Evolutionary conservation across 331 rosid species (phyloP), one percentile per base, ranked within the genome.

Genomic region (Spiraea crenata): DNA sequence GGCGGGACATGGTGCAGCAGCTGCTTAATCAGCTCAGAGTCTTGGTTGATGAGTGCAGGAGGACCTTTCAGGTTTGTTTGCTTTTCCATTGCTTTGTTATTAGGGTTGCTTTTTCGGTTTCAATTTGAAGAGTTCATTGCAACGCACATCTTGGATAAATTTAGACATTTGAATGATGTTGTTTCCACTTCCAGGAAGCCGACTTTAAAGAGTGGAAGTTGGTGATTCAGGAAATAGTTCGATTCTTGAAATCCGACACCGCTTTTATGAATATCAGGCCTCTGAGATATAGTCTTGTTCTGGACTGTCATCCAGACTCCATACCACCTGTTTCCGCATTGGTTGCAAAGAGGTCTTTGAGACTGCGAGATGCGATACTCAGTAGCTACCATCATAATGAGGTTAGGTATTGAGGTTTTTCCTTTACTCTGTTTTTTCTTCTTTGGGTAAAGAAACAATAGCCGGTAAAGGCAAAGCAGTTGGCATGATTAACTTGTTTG

Each of bases 161-260:
- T 25, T 25, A 25, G 74, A 75, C 74, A 77, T 76, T 75, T 52
- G 16, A 37, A 74, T 78, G 65, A 64, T 76, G 58, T 55, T 82
- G 69, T 81, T 84, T 77, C 31, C 31, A 25, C 31, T 25, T 25
- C 64, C 89, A 89, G 95, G 99, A 91, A 67, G 82, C 86, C 67
- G 96, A 93, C 77, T 91, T 91, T 78, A 93, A 82, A 73, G 99
- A 93, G 76, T 93, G 97, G 97, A 93, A 89, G 88, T 80, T 85
- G 85, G 99, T 91, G 82, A 84, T 91, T 80, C 92, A 89, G 77
- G 99, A 93, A 86, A 81, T 86, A 67, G 84, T 81, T 84, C 84
- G 88, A 80, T 93, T 93, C 79, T 82, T 89, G 82, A 93, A 89
- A 79, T 89, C 83, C 69, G 96, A 93, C 75, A 70, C 96, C 11